A percentile compares a stretch with the other conserved stretches of the same genome.
Evolutionary conservation across 495 filamentous ascomycete species (phyloP).

Genomic region (Podospora australis): DNA sequence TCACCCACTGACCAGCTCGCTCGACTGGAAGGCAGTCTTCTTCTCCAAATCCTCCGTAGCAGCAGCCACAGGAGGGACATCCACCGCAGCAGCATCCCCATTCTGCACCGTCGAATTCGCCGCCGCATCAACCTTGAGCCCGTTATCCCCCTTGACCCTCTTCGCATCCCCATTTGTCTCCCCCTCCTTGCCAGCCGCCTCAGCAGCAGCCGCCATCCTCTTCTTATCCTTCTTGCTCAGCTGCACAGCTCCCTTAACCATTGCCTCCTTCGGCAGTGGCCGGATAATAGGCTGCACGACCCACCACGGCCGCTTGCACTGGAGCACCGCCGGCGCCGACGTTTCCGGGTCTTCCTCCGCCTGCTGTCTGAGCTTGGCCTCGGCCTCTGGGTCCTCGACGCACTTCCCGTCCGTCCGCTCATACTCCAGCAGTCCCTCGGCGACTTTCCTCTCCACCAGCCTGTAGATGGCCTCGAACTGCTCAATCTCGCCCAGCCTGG

Average conservation of each 20-base stretch:
- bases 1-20: constrained; percentile 26
- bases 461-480: constrained; percentile 62
- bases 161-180: constrained; percentile 5
- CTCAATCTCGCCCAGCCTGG: constrained; percentile 55
- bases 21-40: constrained; percentile 19
- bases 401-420: constrained; percentile 46
- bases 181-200: constrained; percentile 23
- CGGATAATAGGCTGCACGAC: constrained; percentile 86
- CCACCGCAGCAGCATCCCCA: not conserved
- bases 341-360: constrained; percentile 37
- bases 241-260: constrained; percentile 70
- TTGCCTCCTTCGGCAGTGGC: constrained; percentile 81
- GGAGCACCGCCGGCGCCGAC: constrained; percentile 60
- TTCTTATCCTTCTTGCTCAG: constrained; percentile 50
- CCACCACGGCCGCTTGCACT: constrained; percentile 81
- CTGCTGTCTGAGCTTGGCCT: constrained; percentile 12
- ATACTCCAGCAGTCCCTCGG: constrained; percentile 68
- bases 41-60: constrained; percentile 18
- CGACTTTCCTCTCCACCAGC: constrained; percentile 59
- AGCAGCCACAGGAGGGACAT: constrained; percentile 13
- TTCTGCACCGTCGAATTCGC: not conserved
- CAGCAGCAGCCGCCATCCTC: constrained; percentile 28
- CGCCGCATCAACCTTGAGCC: not conserved
- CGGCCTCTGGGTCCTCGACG: constrained; percentile 37
- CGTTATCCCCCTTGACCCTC: constrained; percentile 5